Base-by-base conservation (phyloP, 495 filamentous ascomycete species). In the Hyaloscypha bicolor region DNA sequence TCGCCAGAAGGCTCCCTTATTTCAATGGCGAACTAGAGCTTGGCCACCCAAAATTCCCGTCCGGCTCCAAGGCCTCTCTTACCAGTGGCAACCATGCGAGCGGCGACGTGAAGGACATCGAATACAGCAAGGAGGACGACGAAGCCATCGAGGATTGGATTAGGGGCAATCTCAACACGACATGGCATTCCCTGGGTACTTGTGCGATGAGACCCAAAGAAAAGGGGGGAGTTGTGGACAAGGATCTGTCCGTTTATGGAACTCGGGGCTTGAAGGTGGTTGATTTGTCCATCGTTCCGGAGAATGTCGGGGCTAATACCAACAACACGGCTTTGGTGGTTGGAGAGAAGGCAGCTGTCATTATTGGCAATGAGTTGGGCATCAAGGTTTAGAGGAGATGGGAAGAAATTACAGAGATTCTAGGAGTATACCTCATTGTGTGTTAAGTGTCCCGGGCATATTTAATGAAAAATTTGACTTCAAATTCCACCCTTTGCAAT, bases 261-360 rank as follows among this genome's bases (percentile, higher is more conserved):
- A 80, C 82, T 0, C 71, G 60, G 22, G 74, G 77, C 2, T 66
- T 88, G 51, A 74, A 86, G 62, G 77, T 87, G 2, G 81, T 83
- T 0, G 86, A 88, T 71, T 84, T 85, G 2, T 85, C 77, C 45
- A 80, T 88, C 39, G 76, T 76, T n/a, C 86, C 87, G 3, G 76
- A 79, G 67, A 89, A 89, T 71, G 83, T 90, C 1, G 85, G 68
- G 16, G 83, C 84, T 9, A 90, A 90, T 71, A 89, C 86, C 4
- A 81, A 82, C 62, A 88, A 86, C 67, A 86, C 83, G 2, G 87
- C 86, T 2, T 72, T 90, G 67, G 69, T 82, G 42, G 74, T 90
- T 45, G 86, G 86, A 9, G 87, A 90, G 76, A 88, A 83, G 76
- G 86, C 80, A 21, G 86, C 87, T 1, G 79, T 82, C 56, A 83